These are phyloP conservation scores for Ceratocystis destructans DNA, from an alignment of 2,329 filamentous ascomycete species.

Conservation along the genomic window DNA sequence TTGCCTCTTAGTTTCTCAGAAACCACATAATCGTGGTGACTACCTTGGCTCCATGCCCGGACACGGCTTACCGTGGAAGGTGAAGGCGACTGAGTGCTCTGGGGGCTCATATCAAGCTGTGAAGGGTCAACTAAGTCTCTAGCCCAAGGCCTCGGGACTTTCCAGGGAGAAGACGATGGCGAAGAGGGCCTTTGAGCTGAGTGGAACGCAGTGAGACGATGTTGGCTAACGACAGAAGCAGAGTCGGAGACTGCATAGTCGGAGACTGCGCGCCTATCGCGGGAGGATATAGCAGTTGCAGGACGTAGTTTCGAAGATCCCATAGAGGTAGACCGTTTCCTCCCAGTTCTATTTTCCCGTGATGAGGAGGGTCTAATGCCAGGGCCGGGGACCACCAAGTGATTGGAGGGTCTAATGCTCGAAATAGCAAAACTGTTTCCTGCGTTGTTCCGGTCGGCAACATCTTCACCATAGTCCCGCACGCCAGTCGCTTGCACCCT, in stretches of 20 bases:
- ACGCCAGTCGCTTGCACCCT: conserved; percentile 38
- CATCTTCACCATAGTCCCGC: conserved; percentile 49
- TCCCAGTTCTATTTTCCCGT: neutral
- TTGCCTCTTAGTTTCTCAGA: conserved; percentile 15
- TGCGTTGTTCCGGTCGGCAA: conserved; percentile 46
- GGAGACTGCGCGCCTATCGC: neutral
- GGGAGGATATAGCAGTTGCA: conserved; percentile 11
- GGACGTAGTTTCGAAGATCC: conserved; percentile 8
- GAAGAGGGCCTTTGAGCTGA: neutral
- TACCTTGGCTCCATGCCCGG: conserved; percentile 16
- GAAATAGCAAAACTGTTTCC: conserved; percentile 24
- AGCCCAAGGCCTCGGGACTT: conserved; percentile 7
- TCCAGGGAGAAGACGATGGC: neutral
- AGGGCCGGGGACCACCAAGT: neutral
- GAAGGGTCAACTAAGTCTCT: conserved; percentile 14
- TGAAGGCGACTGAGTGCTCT: conserved; percentile 8
- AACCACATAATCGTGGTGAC: neutral
- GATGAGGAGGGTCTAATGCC: conserved; percentile 11
- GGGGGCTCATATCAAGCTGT: conserved; percentile 7
- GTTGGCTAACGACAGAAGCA: conserved; percentile 17
- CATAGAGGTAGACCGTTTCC: neutral
- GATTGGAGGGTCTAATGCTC: neutral
- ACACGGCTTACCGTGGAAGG: conserved; percentile 8
- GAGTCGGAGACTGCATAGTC: conserved; percentile 13
- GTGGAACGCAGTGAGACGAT: conserved; percentile 18